These are phyloP conservation scores for Bryoglossum gracile DNA, from an alignment of 495 filamentous ascomycete species.

Conservation along the genomic window DNA sequence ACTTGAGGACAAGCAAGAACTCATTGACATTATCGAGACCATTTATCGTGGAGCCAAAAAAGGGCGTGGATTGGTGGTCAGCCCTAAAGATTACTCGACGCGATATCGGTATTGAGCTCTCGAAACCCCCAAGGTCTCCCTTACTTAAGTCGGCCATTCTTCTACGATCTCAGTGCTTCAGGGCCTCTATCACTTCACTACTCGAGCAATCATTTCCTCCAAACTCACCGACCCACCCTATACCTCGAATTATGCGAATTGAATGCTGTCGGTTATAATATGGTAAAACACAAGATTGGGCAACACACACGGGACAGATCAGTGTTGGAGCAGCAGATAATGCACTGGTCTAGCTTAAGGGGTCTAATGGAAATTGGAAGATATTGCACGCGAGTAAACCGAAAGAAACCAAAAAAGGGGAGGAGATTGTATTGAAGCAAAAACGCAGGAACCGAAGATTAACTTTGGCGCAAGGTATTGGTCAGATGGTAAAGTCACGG, in stretches of 20 bases:
- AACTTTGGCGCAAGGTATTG: too few relatives aligned
- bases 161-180: background rate
- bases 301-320: background rate
- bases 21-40: conserved; percentile 97
- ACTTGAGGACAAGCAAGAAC: conserved; percentile 96
- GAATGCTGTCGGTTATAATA: background rate
- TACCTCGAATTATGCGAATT: background rate
- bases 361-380: background rate
- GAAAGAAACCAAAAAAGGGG: too few relatives aligned
- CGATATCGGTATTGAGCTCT: background rate
- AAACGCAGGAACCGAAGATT: background rate
- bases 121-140: background rate
- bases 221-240: background rate
- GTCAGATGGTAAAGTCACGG: too few relatives aligned
- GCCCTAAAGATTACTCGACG: conserved; percentile 52
- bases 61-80: conserved; percentile 85
- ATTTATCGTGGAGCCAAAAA: conserved; percentile 97
- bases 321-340: background rate
- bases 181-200: background rate
- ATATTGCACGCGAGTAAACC: background rate
- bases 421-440: background rate
- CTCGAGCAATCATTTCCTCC: background rate
- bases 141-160: background rate
- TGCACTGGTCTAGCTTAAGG: background rate
- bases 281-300: background rate